Evolutionary conservation across 257 asterid species (phyloP).

Genomic region (Cynanchum wilfordii): DNA sequence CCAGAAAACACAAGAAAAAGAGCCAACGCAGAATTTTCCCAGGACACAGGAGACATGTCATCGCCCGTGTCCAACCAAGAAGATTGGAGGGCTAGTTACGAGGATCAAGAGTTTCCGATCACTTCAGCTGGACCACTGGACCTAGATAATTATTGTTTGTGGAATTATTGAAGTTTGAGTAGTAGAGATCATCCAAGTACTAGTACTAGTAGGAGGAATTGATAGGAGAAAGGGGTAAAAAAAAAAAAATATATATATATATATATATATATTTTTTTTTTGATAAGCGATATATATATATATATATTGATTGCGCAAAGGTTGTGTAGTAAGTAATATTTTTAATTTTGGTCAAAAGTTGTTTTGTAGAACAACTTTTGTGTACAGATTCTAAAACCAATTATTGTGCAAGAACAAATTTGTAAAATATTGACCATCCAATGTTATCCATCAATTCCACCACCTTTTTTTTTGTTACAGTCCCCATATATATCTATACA

Average conservation of each 20-base stretch:
- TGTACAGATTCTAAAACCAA: slow-evolving; percentile 19
- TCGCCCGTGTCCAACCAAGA: slow-evolving; percentile 19
- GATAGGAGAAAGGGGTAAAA: neutral
- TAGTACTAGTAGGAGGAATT: neutral
- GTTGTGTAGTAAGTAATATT: neutral
- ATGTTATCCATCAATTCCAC: neutral
- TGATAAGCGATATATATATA: too few relatives aligned
- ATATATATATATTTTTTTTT: too few relatives aligned
- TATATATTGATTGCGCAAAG: too few relatives aligned
- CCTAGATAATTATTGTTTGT: slow-evolving; percentile 23
- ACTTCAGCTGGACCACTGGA: slow-evolving; percentile 31
- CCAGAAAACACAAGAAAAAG: slow-evolving; percentile 5
- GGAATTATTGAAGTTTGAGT: slow-evolving; percentile 29
- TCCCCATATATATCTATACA: too few relatives aligned
- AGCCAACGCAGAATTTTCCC: slow-evolving; percentile 14
- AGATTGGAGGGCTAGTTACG: slow-evolving; percentile 17
- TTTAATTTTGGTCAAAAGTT: slow-evolving; percentile 5
- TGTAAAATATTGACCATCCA: neutral
- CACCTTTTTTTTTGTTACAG: neutral
- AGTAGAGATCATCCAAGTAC: neutral
- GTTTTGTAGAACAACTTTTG: slow-evolving; percentile 1
- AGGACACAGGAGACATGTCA: slow-evolving; percentile 20
- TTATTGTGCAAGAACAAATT: neutral
- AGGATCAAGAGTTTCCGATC: slow-evolving; percentile 22
- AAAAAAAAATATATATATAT: too few relatives aligned